Conservation (phyloP, 2,329 filamentous ascomycete species). For the Bipolaris oryzae region DNA sequence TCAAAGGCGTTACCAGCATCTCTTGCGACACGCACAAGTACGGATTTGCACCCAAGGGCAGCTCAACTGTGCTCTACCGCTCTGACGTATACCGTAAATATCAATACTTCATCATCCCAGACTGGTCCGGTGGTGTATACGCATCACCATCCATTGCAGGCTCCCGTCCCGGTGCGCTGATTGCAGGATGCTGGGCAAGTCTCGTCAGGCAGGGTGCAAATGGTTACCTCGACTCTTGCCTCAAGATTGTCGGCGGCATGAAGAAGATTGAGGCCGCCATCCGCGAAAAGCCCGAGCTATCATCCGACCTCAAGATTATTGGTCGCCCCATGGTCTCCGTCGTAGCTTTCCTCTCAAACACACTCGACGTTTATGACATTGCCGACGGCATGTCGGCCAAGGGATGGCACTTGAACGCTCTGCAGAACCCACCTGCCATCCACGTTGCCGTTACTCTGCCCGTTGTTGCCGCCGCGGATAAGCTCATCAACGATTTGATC, state of each 20-base stretch:
- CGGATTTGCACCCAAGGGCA: constrained; percentile 97
- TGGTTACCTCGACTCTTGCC: constrained; percentile 86
- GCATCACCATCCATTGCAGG: constrained; percentile 91
- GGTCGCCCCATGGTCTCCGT: constrained; percentile 89
- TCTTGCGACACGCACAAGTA: constrained; percentile 99
- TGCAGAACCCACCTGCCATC: constrained; percentile 89
- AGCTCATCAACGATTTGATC: constrained; percentile 72
- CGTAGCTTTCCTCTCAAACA: constrained; percentile 81
- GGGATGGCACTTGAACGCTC: constrained; percentile 94
- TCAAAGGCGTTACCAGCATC: constrained; percentile 93
- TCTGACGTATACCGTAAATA: constrained; percentile 77
- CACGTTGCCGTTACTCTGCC: constrained; percentile 93
- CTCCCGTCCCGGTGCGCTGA: constrained; percentile 88
- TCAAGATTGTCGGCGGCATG: constrained; percentile 83
- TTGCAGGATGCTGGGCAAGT: constrained; percentile 93
- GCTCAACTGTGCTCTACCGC: constrained; percentile 91
- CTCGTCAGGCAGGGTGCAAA: constrained; percentile 86
- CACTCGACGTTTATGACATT: constrained; percentile 92
- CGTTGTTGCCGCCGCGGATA: constrained; percentile 79
- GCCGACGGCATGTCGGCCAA: constrained; percentile 82
- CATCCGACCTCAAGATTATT: constrained; percentile 76
- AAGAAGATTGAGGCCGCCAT: constrained; percentile 81
- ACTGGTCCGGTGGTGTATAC: constrained; percentile 96
- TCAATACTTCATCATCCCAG: constrained; percentile 94
- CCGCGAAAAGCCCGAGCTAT: constrained; percentile 69